phyloP scores from a whole-genome alignment of 2,329 filamentous ascomycete species.

The Laburnicola sp. region DNA sequence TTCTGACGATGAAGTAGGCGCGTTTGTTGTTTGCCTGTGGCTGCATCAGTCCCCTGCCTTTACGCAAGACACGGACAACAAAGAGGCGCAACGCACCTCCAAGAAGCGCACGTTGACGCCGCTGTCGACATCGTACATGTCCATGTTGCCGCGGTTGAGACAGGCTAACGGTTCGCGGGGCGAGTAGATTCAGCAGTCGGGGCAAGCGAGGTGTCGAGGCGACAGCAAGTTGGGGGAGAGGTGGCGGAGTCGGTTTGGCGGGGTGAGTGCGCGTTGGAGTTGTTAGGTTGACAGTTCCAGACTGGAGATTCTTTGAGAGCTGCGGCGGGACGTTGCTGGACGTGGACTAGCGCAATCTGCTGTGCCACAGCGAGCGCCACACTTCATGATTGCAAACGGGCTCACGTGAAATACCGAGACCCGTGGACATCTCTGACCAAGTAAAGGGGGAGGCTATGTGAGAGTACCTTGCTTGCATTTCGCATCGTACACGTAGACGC shows the following conservation, averaged over 20 bases:
- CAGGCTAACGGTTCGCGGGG: conserved; percentile 14
- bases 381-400: not conserved
- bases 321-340: conserved; percentile 1
- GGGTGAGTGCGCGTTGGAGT: conserved; percentile 19
- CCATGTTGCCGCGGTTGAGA: conserved; percentile 45
- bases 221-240: conserved; percentile 19
- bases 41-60: conserved; percentile 24
- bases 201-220: conserved; percentile 20
- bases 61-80: conserved; percentile 6
- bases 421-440: not conserved
- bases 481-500: not conserved
- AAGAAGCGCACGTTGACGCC: conserved; percentile 48
- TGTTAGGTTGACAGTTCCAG: conserved; percentile 5
- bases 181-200: conserved; percentile 12
- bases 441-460: conserved; percentile 11
- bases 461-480: not conserved
- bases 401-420: not conserved
- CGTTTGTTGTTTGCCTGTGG: conserved; percentile 73
- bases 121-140: conserved; percentile 53
- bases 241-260: conserved; percentile 24
- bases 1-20: conserved; percentile 92
- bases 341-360: not conserved
- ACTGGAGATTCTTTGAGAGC: conserved; percentile 11
- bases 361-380: conserved; percentile 14
- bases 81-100: conserved; percentile 36